Evolutionary conservation across 116 monocot species (phyloP).

Genomic region (Trichopus zeylanicus): DNA sequence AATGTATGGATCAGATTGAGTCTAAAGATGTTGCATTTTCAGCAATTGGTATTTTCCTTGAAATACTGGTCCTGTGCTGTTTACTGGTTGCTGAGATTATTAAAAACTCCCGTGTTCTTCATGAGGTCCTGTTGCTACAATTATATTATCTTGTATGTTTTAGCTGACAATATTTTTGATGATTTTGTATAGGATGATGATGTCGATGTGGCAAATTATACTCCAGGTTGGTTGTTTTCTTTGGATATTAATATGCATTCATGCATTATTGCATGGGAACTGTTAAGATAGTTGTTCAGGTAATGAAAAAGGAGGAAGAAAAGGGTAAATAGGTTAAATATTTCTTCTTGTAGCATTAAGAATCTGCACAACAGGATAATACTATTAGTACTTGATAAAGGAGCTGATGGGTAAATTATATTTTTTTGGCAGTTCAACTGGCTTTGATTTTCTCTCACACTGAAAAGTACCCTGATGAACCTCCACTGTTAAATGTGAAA

Average conservation of each 20-base stretch:
- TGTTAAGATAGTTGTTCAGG: too few relatives aligned
- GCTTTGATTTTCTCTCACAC: conserved; percentile 89
- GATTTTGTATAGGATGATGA: conserved; percentile 57
- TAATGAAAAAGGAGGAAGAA: too few relatives aligned
- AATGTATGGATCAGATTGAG: too few relatives aligned
- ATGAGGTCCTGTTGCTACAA: not conserved
- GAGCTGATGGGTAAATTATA: conserved; percentile 4
- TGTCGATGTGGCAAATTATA: conserved; percentile 54
- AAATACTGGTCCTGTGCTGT: not conserved
- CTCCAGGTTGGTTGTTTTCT: conserved; percentile 48
- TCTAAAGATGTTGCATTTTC: too few relatives aligned
- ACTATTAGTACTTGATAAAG: not conserved
- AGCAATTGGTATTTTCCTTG: not conserved
- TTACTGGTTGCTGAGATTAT: not conserved
- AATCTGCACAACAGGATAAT: too few relatives aligned
- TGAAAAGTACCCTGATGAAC: conserved; percentile 89
- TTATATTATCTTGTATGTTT: not conserved
- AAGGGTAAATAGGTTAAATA: too few relatives aligned
- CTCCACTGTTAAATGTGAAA: conserved; percentile 79
- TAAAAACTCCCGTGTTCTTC: not conserved
- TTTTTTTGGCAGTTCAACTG: conserved; percentile 71
- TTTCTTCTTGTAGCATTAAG: too few relatives aligned
- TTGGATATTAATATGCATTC: not conserved
- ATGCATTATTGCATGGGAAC: too few relatives aligned
- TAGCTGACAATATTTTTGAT: not conserved